Percentiles rank a stretch among this genome's conserved stretches.
Conservation (phyloP, 2,329 filamentous ascomycete genomes). For the Pseudocercospora macadamiae region DNA sequence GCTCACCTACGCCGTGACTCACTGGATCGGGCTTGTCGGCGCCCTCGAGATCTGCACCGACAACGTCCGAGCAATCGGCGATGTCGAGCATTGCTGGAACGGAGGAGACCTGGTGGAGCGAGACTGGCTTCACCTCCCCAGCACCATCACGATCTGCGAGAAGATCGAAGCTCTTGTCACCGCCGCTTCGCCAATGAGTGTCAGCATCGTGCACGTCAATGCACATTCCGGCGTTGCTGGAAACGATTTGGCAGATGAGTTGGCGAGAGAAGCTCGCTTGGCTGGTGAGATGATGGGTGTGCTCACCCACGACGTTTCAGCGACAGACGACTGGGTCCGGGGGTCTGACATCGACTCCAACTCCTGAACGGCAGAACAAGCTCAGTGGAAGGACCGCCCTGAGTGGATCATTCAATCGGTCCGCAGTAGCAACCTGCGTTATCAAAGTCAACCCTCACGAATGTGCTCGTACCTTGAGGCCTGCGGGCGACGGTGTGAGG, state of each 20-base stretch:
- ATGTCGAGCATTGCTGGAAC: neutral
- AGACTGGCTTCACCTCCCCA: neutral
- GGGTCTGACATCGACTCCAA: neutral
- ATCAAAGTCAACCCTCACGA: slow-evolving; percentile 2
- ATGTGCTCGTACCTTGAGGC: slow-evolving; percentile 1
- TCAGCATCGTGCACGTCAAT: neutral
- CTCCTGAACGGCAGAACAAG: neutral
- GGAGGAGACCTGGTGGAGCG: neutral
- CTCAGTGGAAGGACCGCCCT: slow-evolving; percentile 1
- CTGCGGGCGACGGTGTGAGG: neutral
- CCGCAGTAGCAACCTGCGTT: slow-evolving; percentile 1
- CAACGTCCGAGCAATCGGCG: neutral
- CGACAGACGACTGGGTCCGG: neutral
- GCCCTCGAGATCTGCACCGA: neutral
- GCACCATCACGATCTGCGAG: neutral
- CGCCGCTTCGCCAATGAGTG: neutral
- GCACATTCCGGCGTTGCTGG: neutral
- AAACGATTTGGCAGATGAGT: neutral
- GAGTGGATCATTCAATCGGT: neutral
- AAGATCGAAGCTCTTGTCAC: neutral
- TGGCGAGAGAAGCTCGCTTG: neutral
- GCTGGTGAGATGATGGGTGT: neutral
- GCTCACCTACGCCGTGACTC: neutral
- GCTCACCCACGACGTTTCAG: neutral
- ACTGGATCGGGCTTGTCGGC: neutral